Evolutionary conservation across 768 basidiomycete species (phyloP).

Genomic region (Mycena vitilis): DNA sequence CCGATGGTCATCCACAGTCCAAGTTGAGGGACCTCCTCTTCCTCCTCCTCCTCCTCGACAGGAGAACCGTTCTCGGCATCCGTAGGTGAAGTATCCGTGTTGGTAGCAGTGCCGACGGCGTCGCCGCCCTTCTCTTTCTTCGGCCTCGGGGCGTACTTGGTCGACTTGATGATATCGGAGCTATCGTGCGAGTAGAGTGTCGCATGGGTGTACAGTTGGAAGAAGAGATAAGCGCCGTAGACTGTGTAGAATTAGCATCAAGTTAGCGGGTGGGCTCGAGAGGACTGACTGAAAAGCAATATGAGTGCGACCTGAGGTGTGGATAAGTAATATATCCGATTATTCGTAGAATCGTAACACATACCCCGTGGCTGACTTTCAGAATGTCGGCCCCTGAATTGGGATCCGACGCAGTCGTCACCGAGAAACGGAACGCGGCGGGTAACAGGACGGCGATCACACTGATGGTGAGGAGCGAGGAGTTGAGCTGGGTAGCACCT

Average conservation of each 20-base stretch:
- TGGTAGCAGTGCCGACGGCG: not conserved
- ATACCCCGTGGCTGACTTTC: slow-evolving; percentile 78
- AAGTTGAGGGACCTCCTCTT: slow-evolving; percentile 64
- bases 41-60: slow-evolving; percentile 48
- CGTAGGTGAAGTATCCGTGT: slow-evolving; percentile 18
- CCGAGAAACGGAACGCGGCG: slow-evolving; percentile 80
- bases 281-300: slow-evolving; percentile 73
- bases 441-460: slow-evolving; percentile 86
- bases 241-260: slow-evolving; percentile 59
- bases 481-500: slow-evolving; percentile 77
- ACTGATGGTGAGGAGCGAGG: slow-evolving; percentile 80
- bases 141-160: slow-evolving; percentile 47
- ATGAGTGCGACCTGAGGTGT: slow-evolving; percentile 82
- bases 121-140: slow-evolving; percentile 43
- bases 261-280: slow-evolving; percentile 40
- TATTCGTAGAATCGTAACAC: slow-evolving; percentile 39
- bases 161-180: slow-evolving; percentile 49
- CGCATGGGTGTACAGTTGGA: slow-evolving; percentile 84
- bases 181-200: slow-evolving; percentile 70
- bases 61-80: slow-evolving; percentile 22
- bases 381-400: slow-evolving; percentile 62
- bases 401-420: slow-evolving; percentile 41
- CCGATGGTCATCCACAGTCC: slow-evolving; percentile 64
- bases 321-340: no score
- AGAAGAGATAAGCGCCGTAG: slow-evolving; percentile 77